Conservation (phyloP, 2,329 filamentous ascomycete genomes). For the Hypoxylon sp. region DNA sequence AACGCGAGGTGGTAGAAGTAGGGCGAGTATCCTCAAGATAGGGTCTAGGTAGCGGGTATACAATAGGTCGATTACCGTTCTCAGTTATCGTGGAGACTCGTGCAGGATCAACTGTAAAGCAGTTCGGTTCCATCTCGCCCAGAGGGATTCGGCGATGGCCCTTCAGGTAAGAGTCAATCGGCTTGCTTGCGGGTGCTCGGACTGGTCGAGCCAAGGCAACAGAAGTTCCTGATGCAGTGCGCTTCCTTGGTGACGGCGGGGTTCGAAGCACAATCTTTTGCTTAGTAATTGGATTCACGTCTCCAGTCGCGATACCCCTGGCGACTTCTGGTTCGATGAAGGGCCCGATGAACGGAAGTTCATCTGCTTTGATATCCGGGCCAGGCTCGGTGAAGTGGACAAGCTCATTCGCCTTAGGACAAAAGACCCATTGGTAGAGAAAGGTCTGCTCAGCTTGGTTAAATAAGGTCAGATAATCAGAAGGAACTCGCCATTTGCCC, state of each 20-base stretch:
- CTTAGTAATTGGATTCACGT: constrained; percentile 93
- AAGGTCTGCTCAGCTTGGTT: constrained; percentile 92
- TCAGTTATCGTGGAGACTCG: constrained; percentile 65
- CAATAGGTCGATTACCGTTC: constrained; percentile 66
- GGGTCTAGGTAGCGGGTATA: constrained; percentile 72
- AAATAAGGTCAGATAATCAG: constrained; percentile 86
- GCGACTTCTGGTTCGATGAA: constrained; percentile 79
- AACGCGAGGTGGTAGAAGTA: constrained; percentile 46
- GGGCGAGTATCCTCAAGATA: constrained; percentile 62
- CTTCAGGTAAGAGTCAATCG: constrained; percentile 70
- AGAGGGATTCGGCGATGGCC: constrained; percentile 67
- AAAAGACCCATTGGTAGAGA: constrained; percentile 94
- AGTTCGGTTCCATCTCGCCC: constrained; percentile 75
- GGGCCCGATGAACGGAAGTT: constrained; percentile 86
- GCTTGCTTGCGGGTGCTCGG: constrained; percentile 59
- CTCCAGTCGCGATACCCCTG: constrained; percentile 81
- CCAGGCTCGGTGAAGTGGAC: constrained; percentile 81
- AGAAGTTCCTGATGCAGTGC: constrained; percentile 52
- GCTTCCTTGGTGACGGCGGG: constrained; percentile 60
- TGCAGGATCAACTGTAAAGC: constrained; percentile 68
- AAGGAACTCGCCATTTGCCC: constrained; percentile 84
- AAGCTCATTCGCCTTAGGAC: constrained; percentile 77
- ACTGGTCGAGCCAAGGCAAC: constrained; percentile 37
- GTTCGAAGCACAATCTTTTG: constrained; percentile 65
- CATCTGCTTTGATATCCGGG: constrained; percentile 73